Conservation (phyloP, 352 stramenopile genomes). For the Chrysophaeum taylorii region DNA sequence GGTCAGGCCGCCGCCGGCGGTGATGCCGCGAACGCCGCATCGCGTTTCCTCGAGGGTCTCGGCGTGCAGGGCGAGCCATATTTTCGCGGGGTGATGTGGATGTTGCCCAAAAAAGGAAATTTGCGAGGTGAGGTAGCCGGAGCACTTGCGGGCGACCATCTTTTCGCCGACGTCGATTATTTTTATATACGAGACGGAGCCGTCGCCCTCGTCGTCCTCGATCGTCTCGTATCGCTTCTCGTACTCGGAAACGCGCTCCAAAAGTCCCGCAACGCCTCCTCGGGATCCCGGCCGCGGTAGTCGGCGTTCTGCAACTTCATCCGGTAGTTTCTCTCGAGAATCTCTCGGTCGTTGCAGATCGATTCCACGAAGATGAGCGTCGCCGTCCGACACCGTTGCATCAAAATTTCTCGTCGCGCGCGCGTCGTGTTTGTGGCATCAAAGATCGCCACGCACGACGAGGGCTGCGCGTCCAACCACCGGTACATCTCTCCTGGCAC, state of each 20-base stretch:
- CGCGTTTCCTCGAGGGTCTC: constrained; percentile 39
- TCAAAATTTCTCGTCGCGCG: constrained; percentile 25
- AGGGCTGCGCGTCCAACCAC: constrained; percentile 21
- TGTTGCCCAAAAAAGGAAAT: constrained; percentile 57
- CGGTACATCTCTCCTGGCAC: constrained; percentile 40
- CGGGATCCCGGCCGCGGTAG: constrained; percentile 36
- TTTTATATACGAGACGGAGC: constrained; percentile 75
- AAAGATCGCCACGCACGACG: constrained; percentile 35
- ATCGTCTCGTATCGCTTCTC: constrained; percentile 64
- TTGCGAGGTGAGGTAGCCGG: constrained; percentile 40
- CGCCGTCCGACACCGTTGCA: constrained; percentile 13
- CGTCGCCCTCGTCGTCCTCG: constrained; percentile 59
- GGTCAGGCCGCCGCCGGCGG: constrained; percentile 65
- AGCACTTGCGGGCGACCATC: constrained; percentile 53
- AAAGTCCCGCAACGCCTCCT: constrained; percentile 36
- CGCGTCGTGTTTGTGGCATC: constrained; percentile 47
- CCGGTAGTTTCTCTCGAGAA: constrained; percentile 38
- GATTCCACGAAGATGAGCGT: constrained; percentile 40
- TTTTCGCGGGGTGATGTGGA: constrained; percentile 71
- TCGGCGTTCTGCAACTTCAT: constrained; percentile 47
- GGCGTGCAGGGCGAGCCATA: constrained; percentile 73
- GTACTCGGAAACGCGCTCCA: constrained; percentile 37
- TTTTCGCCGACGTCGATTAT: constrained; percentile 81
- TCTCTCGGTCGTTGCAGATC: constrained; percentile 40
- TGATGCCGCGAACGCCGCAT: constrained; percentile 44